Evolutionary conservation across 2,329 filamentous ascomycete genomes (phyloP), one percentile per base, ranked within the genome.

Genomic region (Leptodontidium sp.): DNA sequence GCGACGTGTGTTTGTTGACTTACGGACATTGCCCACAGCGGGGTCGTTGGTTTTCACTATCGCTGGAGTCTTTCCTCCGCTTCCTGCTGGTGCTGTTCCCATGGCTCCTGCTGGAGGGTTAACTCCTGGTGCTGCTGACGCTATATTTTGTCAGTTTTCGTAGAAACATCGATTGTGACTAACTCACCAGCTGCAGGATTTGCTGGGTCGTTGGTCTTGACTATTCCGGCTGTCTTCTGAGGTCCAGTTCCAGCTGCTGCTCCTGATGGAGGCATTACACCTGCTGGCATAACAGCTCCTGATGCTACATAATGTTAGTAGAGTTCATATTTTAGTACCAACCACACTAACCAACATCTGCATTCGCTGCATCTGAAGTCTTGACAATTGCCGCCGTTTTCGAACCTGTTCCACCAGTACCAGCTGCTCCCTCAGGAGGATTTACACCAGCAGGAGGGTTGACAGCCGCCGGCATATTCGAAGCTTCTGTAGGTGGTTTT

Each of bases 21-120:
- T 64, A 68, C 66, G 38, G 21, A 49, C 21, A 55, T 47, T 40
- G n/a, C 38, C 47, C 4, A 21, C 45, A 3, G 47, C 64, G 21
- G 61, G 45, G 35, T 65, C 26, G 11, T 47, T 32, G 32, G 65
- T 64, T 24, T 63, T 66, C 11, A 69, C 59, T n/a, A 66, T 69
- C 38, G 55, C 67, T 49, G 67, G 62, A 11, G 63, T 65, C 14
- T 43, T 53, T 17, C 26, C n/a, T 43, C 50, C 63, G 21, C 55
- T 26, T 49, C 59, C 59, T 52, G 58, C 58, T 52, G 65, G 65
- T 55, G 65, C 65, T 6, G 58, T 63, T 32, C 65, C 58, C 45
- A 11, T 49, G 21, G 57, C 57, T 29, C 64, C 55, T 12, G 50
- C 35, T 62, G 57, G 58, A 50, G 58, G 57, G 8, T 49, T 53